These are phyloP conservation scores for Apophysomyces elegans DNA, from an alignment of 371 early-diverging fungal genomes.

Conservation along the genomic window DNA sequence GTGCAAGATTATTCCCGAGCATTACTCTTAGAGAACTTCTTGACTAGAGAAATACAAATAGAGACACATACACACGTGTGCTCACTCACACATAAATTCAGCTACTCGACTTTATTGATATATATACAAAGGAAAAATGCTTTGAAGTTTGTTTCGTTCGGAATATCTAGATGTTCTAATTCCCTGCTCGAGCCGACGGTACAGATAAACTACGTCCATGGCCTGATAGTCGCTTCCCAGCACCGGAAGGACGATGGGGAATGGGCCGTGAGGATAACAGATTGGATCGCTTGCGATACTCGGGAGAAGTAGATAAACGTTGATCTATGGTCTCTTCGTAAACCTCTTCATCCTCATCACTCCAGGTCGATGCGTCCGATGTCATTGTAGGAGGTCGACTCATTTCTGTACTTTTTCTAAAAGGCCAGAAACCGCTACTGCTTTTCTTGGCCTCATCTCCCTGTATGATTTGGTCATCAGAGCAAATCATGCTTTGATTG, in stretches of 20 bases:
- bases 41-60: background rate
- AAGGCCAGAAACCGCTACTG: slow-evolving; percentile 26
- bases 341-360: slow-evolving; percentile 20
- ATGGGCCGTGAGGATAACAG: slow-evolving; percentile 4
- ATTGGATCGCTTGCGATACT: slow-evolving; percentile 1
- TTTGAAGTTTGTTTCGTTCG: background rate
- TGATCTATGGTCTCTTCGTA: slow-evolving; percentile 14
- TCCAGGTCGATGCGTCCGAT: slow-evolving; percentile 23
- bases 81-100: background rate
- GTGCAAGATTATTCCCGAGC: slow-evolving; percentile 42
- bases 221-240: slow-evolving; percentile 19
- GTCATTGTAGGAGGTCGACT: slow-evolving; percentile 22
- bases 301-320: background rate
- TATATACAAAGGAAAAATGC: background rate
- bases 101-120: background rate
- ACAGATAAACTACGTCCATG: slow-evolving; percentile 29
- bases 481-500: slow-evolving; percentile 23
- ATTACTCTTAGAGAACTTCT: slow-evolving; percentile 19
- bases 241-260: slow-evolving; percentile 13
- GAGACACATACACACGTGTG: background rate
- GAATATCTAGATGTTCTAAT: background rate
- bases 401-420: slow-evolving; percentile 30
- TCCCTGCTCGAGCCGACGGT: slow-evolving; percentile 17
- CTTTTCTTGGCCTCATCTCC: slow-evolving; percentile 18
- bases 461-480: slow-evolving; percentile 19